Base-by-base conservation (phyloP, 2,329 filamentous ascomycete genomes). In the Ascosphaera aggregata region DNA sequence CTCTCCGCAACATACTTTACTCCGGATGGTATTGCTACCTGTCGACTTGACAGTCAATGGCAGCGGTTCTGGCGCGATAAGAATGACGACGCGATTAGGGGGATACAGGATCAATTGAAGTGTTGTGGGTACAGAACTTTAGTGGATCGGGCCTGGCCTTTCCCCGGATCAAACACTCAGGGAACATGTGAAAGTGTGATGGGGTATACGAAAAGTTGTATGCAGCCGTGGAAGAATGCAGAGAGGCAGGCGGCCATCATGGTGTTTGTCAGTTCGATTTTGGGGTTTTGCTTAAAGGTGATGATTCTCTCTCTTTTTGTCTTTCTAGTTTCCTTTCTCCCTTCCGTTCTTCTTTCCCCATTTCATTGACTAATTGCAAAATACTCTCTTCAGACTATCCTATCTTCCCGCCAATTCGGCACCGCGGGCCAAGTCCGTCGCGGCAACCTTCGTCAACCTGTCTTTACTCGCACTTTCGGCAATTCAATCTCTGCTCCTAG, bases 101-200 rank as follows among this genome's bases (percentile, higher is more conserved):
- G 40, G 18, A 43, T 43, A 16, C 42, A 43, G 30, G 42, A 43
- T 38, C 30, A 20, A 7, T 20, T 43, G 20, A 36, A 42, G 32
- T 43, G 42, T 37, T 43, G 42, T 27, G 42, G 42, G 19, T 37
- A 42, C 11, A 42, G 42, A 32, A 43, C 40, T 18, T 36, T 35
- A 11, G 36, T 35, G 19, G 42, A 43, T 27, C 19, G 42, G 16
- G 42, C 32, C 4, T 43, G 42, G 42, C 42, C 42, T 5, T 43
- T 43, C 36, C 34, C 37, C 18, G 40, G 39, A 2, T 31, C 27
- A 15, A 9, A 31, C 9, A 31, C 27, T 31, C 9, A 31, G 15
- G 36, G 27, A 13, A 34, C 19, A 13, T 43, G 42, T 30, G 7
- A 18, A 11, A 22, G 18, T 13, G 22, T 19, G 7, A 37, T 42